Conservation (phyloP, 805 yeast species). For the Wickerhamiella brachini region DNA sequence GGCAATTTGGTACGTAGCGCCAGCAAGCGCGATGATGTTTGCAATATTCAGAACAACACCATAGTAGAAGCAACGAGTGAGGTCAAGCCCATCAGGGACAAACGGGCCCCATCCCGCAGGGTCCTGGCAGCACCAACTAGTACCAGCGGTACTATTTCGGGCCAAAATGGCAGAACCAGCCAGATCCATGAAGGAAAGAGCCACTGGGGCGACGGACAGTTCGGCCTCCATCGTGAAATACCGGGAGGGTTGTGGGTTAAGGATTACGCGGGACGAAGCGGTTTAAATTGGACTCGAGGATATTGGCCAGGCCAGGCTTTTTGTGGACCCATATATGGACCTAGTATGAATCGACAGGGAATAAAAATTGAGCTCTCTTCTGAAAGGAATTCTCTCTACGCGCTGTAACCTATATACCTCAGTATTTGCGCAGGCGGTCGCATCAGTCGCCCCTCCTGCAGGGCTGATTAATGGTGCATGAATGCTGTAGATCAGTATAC, state of each 20-base stretch:
- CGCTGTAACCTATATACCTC: not conserved
- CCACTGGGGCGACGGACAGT: not conserved
- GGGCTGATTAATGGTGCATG: not conserved
- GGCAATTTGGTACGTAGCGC: conserved; percentile 21
- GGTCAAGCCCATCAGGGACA: conserved; percentile 11
- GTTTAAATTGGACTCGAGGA: not conserved
- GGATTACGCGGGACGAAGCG: not conserved
- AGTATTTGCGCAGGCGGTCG: not conserved
- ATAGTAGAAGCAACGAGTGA: conserved; percentile 29
- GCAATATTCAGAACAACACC: conserved; percentile 24
- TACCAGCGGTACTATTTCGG: not conserved
- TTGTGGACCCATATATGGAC: too few relatives aligned
- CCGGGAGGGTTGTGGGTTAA: not conserved
- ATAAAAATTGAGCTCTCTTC: too few relatives aligned
- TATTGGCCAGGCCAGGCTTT: too few relatives aligned
- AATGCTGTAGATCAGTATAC: not conserved
- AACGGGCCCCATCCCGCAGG: conserved; percentile 9
- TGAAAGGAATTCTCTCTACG: not conserved
- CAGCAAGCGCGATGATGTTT: conserved; percentile 18
- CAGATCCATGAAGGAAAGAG: not conserved
- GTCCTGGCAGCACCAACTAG: conserved; percentile 6
- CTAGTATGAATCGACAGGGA: too few relatives aligned
- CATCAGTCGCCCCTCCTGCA: not conserved
- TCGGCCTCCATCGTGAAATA: not conserved
- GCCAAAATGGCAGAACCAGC: not conserved